Evolutionary conservation across 805 yeast genomes (phyloP).

Genomic region (Pichia manshurica): DNA sequence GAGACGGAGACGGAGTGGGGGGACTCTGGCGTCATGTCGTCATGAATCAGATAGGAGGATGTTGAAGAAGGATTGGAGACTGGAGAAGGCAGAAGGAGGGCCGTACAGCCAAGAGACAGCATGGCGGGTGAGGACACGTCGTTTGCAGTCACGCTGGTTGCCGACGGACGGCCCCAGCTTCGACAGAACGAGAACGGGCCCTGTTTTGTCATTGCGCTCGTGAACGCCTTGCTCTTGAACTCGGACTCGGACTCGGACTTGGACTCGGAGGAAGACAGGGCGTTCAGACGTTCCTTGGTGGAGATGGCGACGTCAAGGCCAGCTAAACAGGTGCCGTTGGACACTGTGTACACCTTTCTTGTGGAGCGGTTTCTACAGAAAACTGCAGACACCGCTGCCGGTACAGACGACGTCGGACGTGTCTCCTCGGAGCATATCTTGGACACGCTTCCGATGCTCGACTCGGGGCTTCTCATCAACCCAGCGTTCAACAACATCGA

Average conservation of each 20-base stretch:
- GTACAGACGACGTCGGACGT: no score
- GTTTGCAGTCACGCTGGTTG: background rate
- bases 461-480: constrained; percentile 66
- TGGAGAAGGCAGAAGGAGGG: no score
- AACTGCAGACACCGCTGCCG: background rate
- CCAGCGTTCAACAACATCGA: constrained; percentile 50
- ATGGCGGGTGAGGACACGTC: no score
- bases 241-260: background rate
- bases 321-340: background rate
- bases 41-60: background rate
- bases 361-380: background rate
- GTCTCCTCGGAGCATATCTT: constrained; percentile 1
- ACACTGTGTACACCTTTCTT: constrained; percentile 1
- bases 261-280: background rate
- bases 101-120: no score
- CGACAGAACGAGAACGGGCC: constrained; percentile 84
- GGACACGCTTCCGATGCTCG: constrained; percentile 20
- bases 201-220: constrained; percentile 75
- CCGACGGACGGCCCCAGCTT: constrained; percentile 36
- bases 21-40: no score
- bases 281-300: background rate
- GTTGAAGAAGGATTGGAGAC: background rate
- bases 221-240: constrained; percentile 56
- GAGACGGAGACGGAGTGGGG: no score
- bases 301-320: background rate